phyloP scores from a whole-genome alignment of 129 eudicot species.

The Helichrysum umbraculigerum region DNA sequence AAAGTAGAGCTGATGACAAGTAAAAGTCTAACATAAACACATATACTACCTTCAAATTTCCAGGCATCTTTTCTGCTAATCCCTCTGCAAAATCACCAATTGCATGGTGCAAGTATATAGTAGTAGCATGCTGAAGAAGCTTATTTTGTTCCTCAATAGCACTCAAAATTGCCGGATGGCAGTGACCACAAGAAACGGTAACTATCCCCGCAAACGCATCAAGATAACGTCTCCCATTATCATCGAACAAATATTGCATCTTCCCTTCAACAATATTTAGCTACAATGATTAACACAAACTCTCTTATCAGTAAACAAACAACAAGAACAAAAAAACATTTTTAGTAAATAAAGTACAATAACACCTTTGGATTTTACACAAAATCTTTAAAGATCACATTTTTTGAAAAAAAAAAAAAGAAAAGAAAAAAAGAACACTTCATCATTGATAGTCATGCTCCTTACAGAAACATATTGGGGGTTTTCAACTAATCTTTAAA shows the following conservation, averaged over 20 bases:
- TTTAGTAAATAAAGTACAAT: background rate
- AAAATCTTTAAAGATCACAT: background rate
- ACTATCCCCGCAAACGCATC: conserved; percentile 99
- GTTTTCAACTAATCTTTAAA: conserved; percentile 1
- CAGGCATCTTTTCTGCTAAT: conserved; percentile 94
- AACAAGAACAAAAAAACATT: background rate
- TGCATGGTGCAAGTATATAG: conserved; percentile 94
- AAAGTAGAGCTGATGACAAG: background rate
- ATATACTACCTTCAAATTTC: conserved; percentile 72
- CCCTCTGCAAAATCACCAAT: conserved; percentile 97
- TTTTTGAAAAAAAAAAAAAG: no score
- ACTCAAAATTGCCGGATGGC: conserved; percentile 81
- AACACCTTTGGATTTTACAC: background rate
- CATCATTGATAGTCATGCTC: background rate
- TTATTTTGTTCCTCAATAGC: conserved; percentile 82
- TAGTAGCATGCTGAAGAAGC: conserved; percentile 97
- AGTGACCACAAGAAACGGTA: conserved; percentile 97
- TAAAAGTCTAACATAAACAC: background rate
- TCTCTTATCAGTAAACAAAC: background rate
- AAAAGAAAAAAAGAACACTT: background rate
- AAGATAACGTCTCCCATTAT: conserved; percentile 80
- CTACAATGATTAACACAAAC: conserved; percentile 35
- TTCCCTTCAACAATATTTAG: conserved; percentile 97
- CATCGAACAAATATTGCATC: conserved; percentile 96
- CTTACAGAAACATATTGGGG: background rate